A percentile compares a stretch with the other conserved stretches of the same genome.
These are phyloP conservation scores for Tylopilus sp. DNA, from an alignment of 768 basidiomycete species.

Conservation along the genomic window DNA sequence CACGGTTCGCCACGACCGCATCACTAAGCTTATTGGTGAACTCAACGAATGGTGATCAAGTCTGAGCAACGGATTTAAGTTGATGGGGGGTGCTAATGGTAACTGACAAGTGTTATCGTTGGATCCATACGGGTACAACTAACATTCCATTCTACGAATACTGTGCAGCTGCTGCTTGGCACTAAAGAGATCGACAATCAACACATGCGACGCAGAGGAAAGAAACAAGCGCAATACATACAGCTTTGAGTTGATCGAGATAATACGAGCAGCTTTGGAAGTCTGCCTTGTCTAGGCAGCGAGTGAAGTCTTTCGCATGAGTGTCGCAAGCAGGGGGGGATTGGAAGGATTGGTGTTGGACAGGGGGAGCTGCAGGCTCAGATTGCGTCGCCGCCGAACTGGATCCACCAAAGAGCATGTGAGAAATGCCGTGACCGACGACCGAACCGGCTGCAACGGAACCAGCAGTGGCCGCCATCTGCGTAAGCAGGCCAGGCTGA, in stretches of 20 bases:
- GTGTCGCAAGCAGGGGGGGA: slow-evolving; percentile 56
- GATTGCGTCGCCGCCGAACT: slow-evolving; percentile 37
- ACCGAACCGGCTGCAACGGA: slow-evolving; percentile 86
- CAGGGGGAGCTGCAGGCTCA: slow-evolving; percentile 46
- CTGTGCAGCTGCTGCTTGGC: slow-evolving; percentile 70
- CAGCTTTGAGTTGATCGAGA: slow-evolving; percentile 84
- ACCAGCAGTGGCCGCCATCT: slow-evolving; percentile 90
- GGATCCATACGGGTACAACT: slow-evolving; percentile 4
- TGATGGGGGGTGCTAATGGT: slow-evolving; percentile 1
- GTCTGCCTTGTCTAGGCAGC: slow-evolving; percentile 80
- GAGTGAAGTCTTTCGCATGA: slow-evolving; percentile 87
- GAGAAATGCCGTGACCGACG: slow-evolving; percentile 86
- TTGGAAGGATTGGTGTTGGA: slow-evolving; percentile 44
- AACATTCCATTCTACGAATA: slow-evolving; percentile 35
- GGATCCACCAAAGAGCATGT: slow-evolving; percentile 83
- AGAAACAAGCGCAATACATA: slow-evolving; percentile 36
- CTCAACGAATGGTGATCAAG: background rate
- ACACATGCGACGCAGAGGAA: slow-evolving; percentile 3
- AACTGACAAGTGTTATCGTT: slow-evolving; percentile 9
- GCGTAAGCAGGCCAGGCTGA: slow-evolving; percentile 71
- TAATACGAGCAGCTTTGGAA: slow-evolving; percentile 81
- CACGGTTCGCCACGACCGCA: background rate
- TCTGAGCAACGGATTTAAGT: background rate
- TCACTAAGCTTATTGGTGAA: background rate
- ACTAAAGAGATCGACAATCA: slow-evolving; percentile 37